Evolutionary conservation across 805 yeast species (phyloP), one percentile per base, ranked within the genome.

Genomic region (Wickerhamomyces chambardii): DNA sequence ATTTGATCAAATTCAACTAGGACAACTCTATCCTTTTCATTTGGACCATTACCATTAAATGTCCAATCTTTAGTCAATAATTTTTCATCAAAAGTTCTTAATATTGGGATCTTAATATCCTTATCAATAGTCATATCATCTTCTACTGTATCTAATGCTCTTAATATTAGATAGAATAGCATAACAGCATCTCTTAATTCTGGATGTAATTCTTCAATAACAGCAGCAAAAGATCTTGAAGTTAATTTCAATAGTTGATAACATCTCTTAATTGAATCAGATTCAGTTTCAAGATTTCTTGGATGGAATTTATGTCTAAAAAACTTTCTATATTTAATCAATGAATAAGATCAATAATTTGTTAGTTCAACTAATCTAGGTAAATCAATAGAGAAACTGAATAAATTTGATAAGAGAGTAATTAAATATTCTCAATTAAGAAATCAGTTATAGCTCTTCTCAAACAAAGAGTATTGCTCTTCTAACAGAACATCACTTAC

Each of bases 131-230:
- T 73, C 94, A 87, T 87, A 57, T 92, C 97, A 58, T 92, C 98
- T 58, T 92, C 98, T 37, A 92, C 71, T 1, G 98, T 92, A 54
- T 92, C 98, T 48, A 92, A 71, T 2, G 95, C 98, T 41, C 98
- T 73, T 44, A 92, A 63, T 17, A 87, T 70, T 37, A 92, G 59
- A 58, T 92, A 92, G 60, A 92, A 92, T 6, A 92, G 40, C 87
- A 78, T 78, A 41, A 85, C 71, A 1, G 82, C 84, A 43, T 77
- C 77, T 44, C 95, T 73, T 44, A 92, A 64, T 50, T 87, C 95
- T 0, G 97, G 97, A 54, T 86, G 81, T 40, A 92, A 69, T 56
- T 92, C 95, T 66, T 73, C 70, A 50, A 90, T 90, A 17, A 92
- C 98, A 0, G 95, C 85, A n/a, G 82, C 87, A 56, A 92, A 92